Conservation (phyloP, 192 early-diverging fungal genomes). For the Funneliformis geosporum region DNA sequence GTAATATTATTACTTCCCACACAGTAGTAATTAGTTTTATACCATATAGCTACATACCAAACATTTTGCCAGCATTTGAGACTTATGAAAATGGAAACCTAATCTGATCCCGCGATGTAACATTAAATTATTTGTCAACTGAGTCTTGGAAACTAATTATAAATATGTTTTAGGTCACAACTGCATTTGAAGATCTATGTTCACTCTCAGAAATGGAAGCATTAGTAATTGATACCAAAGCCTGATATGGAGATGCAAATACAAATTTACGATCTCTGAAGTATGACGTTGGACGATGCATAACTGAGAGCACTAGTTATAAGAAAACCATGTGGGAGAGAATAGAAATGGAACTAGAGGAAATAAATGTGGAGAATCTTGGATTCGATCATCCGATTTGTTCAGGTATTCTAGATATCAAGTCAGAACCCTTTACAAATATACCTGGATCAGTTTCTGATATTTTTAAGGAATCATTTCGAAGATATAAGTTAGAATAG, state of each 20-base stretch:
- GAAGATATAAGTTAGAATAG: too few species aligned
- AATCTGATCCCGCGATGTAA: slow-evolving; percentile 8
- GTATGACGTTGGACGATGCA: background rate
- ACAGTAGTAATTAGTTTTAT: too few species aligned
- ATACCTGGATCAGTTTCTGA: too few species aligned
- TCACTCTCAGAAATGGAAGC: slow-evolving; percentile 16
- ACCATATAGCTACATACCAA: background rate
- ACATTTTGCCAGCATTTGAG: too few species aligned
- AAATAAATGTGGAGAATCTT: too few species aligned
- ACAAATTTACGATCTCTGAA: slow-evolving; percentile 3
- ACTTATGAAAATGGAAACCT: too few species aligned
- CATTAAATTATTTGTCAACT: background rate
- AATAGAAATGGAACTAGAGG: slow-evolving; percentile 2
- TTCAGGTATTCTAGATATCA: background rate
- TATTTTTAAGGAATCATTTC: too few species aligned
- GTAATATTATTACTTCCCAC: background rate
- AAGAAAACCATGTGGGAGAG: slow-evolving; percentile 21
- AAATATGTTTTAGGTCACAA: slow-evolving; percentile 3
- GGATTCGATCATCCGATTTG: background rate
- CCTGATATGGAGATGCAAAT: slow-evolving; percentile 8
- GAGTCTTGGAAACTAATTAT: slow-evolving; percentile 7
- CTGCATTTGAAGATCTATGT: slow-evolving; percentile 10
- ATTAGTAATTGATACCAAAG: slow-evolving; percentile 9
- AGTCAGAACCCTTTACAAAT: background rate
- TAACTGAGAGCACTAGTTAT: slow-evolving; percentile 11